phyloP scores from a whole-genome alignment of 768 basidiomycete genomes.

The Leccinum subtestaceum region DNA sequence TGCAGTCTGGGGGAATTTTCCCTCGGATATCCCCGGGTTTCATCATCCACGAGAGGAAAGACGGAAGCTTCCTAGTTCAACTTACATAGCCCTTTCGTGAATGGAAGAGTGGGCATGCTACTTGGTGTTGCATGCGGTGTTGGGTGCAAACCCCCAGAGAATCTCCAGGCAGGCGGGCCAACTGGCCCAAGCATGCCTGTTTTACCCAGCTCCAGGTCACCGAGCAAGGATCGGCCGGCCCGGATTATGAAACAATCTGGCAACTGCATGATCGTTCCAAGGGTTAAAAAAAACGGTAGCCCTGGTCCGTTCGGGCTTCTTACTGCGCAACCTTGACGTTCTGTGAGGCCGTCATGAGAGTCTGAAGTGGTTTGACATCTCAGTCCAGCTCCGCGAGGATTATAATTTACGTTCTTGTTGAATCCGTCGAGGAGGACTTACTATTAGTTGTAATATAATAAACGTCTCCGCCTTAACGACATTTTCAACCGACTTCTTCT shows the following conservation, averaged over 20 bases:
- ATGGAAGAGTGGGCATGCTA: background rate
- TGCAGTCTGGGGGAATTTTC: slow-evolving; percentile 1
- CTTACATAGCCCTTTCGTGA: background rate
- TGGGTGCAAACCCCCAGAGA: background rate
- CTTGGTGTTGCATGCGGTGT: background rate
- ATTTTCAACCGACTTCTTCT: slow-evolving; percentile 11
- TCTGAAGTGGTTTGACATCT: slow-evolving; percentile 9
- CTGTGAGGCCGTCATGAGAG: background rate
- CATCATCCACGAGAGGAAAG: slow-evolving; percentile 2
- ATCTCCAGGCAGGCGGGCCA: background rate
- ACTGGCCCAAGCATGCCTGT: slow-evolving; percentile 7
- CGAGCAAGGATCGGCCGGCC: background rate
- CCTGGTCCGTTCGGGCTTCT: background rate
- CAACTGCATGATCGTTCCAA: background rate
- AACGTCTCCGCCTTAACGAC: slow-evolving; percentile 26
- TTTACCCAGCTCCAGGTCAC: slow-evolving; percentile 1
- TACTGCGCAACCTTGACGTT: slow-evolving; percentile 11
- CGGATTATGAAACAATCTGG: slow-evolving; percentile 1
- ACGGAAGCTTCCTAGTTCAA: background rate
- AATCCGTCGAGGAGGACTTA: background rate
- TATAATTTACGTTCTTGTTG: background rate
- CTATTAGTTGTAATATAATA: background rate
- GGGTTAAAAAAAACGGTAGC: background rate
- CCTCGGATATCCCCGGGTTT: slow-evolving; percentile 17
- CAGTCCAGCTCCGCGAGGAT: slow-evolving; percentile 1